A percentile compares a stretch with the other conserved stretches of the same genome.
These are phyloP conservation scores for Penicillium sp. DNA, from an alignment of 2,329 filamentous ascomycete species.

Conservation along the genomic window DNA sequence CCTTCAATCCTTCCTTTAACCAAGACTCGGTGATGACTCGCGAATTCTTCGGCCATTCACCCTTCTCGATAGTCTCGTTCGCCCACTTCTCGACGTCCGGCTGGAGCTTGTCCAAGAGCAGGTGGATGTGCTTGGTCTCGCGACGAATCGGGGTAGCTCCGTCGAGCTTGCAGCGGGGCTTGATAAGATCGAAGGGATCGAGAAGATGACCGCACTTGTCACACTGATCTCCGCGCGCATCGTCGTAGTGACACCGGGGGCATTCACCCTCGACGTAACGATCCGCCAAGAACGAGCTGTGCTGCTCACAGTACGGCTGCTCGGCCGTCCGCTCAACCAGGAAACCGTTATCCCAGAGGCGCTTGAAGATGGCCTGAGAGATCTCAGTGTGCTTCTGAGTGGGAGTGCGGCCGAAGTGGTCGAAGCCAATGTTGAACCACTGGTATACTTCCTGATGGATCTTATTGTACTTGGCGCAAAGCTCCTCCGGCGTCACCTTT, in stretches of 20 bases:
- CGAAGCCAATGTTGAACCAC: conserved; percentile 94
- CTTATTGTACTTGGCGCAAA: conserved; percentile 89
- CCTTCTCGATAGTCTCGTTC: conserved; percentile 65
- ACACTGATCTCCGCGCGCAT: conserved; percentile 69
- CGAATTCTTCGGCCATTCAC: conserved; percentile 48
- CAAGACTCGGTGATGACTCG: conserved; percentile 45
- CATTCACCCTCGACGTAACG: conserved; percentile 56
- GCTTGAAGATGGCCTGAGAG: conserved; percentile 81
- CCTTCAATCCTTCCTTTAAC: conserved; percentile 71
- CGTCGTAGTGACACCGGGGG: conserved; percentile 55
- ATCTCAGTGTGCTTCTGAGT: conserved; percentile 87
- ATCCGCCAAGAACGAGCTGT: conserved; percentile 67
- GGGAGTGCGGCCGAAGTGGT: conserved; percentile 90
- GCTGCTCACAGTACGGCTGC: conserved; percentile 80
- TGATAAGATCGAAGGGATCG: conserved; percentile 70
- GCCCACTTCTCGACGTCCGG: conserved; percentile 74
- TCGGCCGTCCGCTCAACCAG: conserved; percentile 80
- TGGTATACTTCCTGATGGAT: conserved; percentile 88
- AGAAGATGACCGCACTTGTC: conserved; percentile 69
- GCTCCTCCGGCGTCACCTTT: conserved; percentile 71
- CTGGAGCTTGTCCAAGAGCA: conserved; percentile 81
- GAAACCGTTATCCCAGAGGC: conserved; percentile 83
- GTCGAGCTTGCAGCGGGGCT: conserved; percentile 88
- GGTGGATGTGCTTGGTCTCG: conserved; percentile 84
- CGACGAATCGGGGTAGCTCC: conserved; percentile 72